Conservation (phyloP, 2,329 filamentous ascomycete species). For the Aureobasidium vineae region DNA sequence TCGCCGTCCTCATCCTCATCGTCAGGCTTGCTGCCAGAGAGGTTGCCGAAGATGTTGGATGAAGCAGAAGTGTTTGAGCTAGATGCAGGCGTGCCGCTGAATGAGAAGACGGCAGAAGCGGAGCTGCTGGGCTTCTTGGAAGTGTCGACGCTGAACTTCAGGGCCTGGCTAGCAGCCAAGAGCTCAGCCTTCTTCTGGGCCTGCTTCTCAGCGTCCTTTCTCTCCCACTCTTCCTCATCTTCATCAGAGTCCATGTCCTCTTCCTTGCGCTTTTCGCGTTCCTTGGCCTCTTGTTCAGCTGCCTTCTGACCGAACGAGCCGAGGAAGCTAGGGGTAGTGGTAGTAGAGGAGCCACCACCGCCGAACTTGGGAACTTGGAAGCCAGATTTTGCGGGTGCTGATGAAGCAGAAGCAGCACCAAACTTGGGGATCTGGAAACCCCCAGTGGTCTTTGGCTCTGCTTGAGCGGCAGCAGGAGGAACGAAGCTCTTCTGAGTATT, state of each 20-base stretch:
- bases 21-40: slow-evolving; percentile 7
- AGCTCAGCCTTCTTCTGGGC: slow-evolving; percentile 47
- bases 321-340: slow-evolving; percentile 39
- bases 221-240: slow-evolving; percentile 52
- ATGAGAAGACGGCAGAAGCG: slow-evolving; percentile 29
- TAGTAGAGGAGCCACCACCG: slow-evolving; percentile 17
- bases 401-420: not conserved
- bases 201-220: slow-evolving; percentile 47
- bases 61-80: slow-evolving; percentile 4
- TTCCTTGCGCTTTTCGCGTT: slow-evolving; percentile 50
- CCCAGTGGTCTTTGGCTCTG: not conserved
- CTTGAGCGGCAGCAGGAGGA: slow-evolving; percentile 1
- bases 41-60: slow-evolving; percentile 19
- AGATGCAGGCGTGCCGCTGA: slow-evolving; percentile 27
- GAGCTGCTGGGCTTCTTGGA: slow-evolving; percentile 33
- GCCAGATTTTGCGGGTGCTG: slow-evolving; percentile 29
- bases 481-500: not conserved
- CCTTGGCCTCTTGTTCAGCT: slow-evolving; percentile 44
- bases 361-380: slow-evolving; percentile 35
- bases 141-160: slow-evolving; percentile 31
- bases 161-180: slow-evolving; percentile 40
- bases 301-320: slow-evolving; percentile 44
- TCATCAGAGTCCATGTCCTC: slow-evolving; percentile 55
- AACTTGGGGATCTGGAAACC: slow-evolving; percentile 14
- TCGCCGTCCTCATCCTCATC: slow-evolving; percentile 21